Conservation (phyloP, 2,329 filamentous ascomycete genomes). For the Neurospora sp. region DNA sequence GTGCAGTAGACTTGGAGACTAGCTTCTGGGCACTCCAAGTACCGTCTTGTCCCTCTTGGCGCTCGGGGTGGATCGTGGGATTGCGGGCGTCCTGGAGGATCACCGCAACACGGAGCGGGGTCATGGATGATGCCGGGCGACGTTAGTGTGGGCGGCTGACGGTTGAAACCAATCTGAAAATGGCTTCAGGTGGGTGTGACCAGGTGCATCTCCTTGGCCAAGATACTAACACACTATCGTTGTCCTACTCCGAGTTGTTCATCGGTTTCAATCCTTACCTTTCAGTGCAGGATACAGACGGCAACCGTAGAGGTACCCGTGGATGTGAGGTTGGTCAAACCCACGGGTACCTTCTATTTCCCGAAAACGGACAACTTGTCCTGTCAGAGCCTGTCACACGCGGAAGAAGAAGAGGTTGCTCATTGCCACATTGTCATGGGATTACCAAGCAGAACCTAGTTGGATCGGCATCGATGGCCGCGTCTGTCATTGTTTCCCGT, state of each 20-base stretch:
- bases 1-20: neutral
- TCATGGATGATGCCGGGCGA: neutral
- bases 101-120: neutral
- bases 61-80: neutral
- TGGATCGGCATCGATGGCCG: neutral
- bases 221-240: neutral
- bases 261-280: neutral
- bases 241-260: neutral
- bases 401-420: neutral
- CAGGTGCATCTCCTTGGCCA: neutral
- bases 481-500: neutral
- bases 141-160: neutral
- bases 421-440: neutral
- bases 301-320: neutral
- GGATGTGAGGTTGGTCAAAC: too few species aligned
- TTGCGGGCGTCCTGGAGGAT: neutral
- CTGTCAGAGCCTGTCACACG: neutral
- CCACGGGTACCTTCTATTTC: neutral
- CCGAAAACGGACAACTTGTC: neutral
- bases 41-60: neutral
- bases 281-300: neutral
- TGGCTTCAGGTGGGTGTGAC: neutral
- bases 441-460: neutral
- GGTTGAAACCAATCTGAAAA: neutral
- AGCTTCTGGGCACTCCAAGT: neutral